Evolutionary conservation across 495 filamentous ascomycete species (phyloP).

Genomic region (Penicillium simplicissimum): DNA sequence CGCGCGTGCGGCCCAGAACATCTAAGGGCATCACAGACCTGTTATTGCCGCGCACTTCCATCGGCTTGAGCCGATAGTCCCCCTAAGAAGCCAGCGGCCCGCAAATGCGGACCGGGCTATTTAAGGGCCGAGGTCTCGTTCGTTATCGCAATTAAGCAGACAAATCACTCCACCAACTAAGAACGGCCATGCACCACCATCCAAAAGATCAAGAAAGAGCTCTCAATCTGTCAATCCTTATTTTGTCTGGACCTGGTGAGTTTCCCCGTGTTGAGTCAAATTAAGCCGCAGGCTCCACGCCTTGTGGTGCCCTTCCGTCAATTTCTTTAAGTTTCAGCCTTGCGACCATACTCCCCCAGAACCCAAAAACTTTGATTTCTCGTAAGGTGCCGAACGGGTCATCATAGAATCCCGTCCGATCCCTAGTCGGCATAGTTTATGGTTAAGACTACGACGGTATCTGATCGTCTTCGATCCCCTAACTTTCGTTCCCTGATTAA

Average conservation of each 20-base stretch:
- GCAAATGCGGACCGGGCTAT: constrained; percentile 66
- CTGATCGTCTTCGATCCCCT: constrained; percentile 68
- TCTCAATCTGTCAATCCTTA: constrained; percentile 57
- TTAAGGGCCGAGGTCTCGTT: constrained; percentile 76
- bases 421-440: constrained; percentile 75
- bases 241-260: constrained; percentile 67
- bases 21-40: too few species aligned
- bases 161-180: constrained; percentile 71
- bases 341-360: constrained; percentile 49
- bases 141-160: constrained; percentile 77
- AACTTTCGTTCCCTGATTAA: too few species aligned
- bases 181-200: constrained; percentile 66
- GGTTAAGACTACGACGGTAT: constrained; percentile 77
- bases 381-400: constrained; percentile 70
- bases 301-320: constrained; percentile 12
- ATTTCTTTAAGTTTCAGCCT: too few species aligned
- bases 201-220: constrained; percentile 61
- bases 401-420: constrained; percentile 70
- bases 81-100: constrained; percentile 41
- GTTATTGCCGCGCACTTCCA: too few species aligned
- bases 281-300: constrained; percentile 67
- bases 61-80: too few species aligned
- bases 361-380: constrained; percentile 77
- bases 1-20: too few species aligned
- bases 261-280: constrained; percentile 71